A percentile compares a stretch with the other conserved stretches of the same genome.
Evolutionary conservation across 352 stramenopile genomes (phyloP).

Genomic region (Nothophytophthora sp.): DNA sequence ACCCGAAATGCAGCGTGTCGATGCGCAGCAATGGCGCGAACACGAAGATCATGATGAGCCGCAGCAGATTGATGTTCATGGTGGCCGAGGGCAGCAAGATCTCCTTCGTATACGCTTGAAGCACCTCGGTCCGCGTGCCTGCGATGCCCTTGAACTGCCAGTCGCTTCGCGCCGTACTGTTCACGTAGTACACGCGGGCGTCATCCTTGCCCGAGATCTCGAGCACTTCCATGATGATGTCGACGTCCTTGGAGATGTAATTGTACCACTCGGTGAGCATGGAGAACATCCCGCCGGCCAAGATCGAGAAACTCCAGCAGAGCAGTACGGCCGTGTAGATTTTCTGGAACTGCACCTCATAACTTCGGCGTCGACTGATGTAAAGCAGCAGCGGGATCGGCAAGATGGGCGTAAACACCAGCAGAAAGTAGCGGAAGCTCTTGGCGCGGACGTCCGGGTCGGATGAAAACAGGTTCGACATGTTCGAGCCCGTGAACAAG

Average conservation of each 20-base stretch:
- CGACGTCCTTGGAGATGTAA: conserved; percentile 70
- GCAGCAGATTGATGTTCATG: conserved; percentile 84
- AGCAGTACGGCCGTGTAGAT: conserved; percentile 69
- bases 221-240: conserved; percentile 66
- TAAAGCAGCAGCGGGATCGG: conserved; percentile 74
- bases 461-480: conserved; percentile 67
- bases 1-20: conserved; percentile 70
- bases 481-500: conserved; percentile 70
- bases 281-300: conserved; percentile 77
- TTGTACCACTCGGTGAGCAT: conserved; percentile 85
- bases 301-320: conserved; percentile 77
- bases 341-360: conserved; percentile 73
- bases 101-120: conserved; percentile 64
- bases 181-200: conserved; percentile 52
- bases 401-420: conserved; percentile 68
- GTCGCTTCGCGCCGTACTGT: conserved; percentile 37
- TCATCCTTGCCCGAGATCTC: conserved; percentile 32
- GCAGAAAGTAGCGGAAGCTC: conserved; percentile 61
- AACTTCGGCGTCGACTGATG: conserved; percentile 55
- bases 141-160: conserved; percentile 65
- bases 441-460: conserved; percentile 53
- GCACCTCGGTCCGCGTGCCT: conserved; percentile 55
- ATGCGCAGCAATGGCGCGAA: conserved; percentile 75
- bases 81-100: conserved; percentile 65
- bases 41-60: conserved; percentile 76